These are phyloP conservation scores for Torulaspora gathmanii DNA, from an alignment of 805 yeast genomes.

Conservation along the genomic window DNA sequence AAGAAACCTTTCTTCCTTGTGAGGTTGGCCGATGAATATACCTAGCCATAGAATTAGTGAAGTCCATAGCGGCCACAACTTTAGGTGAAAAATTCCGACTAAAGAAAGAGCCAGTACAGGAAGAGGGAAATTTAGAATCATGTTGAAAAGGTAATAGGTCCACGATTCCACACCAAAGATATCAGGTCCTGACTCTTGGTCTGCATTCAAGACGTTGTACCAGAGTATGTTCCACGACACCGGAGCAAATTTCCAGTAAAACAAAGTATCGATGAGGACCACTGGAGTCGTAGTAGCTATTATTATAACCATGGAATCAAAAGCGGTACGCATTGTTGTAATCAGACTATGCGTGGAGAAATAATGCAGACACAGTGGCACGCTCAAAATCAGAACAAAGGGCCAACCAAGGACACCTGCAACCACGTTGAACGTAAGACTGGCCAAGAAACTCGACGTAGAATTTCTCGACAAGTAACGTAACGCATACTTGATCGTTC, in stretches of 20 bases:
- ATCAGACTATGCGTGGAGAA: constrained; percentile 26
- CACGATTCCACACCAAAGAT: constrained; percentile 86
- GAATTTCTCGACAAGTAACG: constrained; percentile 28
- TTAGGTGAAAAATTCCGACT: constrained; percentile 27
- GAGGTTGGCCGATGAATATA: constrained; percentile 72
- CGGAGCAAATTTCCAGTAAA: constrained; percentile 55
- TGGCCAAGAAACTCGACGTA: constrained; percentile 22
- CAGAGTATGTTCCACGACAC: constrained; percentile 79
- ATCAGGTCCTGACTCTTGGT: constrained; percentile 71
- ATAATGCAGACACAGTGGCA: constrained; percentile 52
- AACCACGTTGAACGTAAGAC: constrained; percentile 36
- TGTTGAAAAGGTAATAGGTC: constrained; percentile 62
- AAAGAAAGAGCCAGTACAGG: constrained; percentile 35
- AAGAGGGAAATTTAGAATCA: constrained; percentile 66
- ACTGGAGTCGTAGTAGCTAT: constrained; percentile 16
- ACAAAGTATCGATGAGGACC: constrained; percentile 49
- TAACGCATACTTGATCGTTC: constrained; percentile 30
- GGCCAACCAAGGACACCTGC: constrained; percentile 93
- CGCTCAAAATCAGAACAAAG: constrained; percentile 59
- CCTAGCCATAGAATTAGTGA: constrained; percentile 65
- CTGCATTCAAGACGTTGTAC: constrained; percentile 71
- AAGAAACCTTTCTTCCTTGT: constrained; percentile 87
- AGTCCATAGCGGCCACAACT: constrained; percentile 33
- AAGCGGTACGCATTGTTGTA: constrained; percentile 26
- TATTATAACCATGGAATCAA: constrained; percentile 25